A percentile compares a stretch with the other conserved stretches of the same genome.
phyloP scores from a whole-genome alignment of 2,329 filamentous ascomycete genomes.

The Alternaria solani region DNA sequence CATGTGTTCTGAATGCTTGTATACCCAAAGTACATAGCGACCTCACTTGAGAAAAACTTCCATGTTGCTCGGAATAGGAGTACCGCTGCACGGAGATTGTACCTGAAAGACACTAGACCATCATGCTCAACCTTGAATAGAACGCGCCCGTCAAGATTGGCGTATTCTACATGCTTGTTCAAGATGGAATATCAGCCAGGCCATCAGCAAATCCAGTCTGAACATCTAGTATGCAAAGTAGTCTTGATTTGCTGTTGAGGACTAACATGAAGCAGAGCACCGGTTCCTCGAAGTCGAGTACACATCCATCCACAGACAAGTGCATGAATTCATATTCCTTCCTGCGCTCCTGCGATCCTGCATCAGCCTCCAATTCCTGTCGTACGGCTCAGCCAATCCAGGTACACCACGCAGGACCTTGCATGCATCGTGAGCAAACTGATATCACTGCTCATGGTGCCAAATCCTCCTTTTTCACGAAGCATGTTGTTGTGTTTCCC shows the following conservation, averaged over 20 bases:
- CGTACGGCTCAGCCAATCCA: background rate
- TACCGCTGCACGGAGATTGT: background rate
- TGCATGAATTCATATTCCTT: background rate
- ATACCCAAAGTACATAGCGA: background rate
- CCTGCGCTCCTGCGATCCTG: background rate
- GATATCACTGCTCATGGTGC: background rate
- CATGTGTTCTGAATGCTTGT: background rate
- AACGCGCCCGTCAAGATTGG: background rate
- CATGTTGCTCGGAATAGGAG: background rate
- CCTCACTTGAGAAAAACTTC: background rate
- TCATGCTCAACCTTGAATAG: background rate
- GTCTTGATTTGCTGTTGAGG: background rate
- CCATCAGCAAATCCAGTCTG: background rate
- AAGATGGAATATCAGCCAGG: background rate
- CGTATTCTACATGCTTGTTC: background rate
- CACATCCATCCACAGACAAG: background rate
- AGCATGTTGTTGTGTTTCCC: background rate
- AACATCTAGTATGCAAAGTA: background rate
- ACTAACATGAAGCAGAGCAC: background rate
- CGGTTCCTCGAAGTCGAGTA: background rate
- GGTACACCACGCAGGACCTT: background rate
- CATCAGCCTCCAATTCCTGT: background rate
- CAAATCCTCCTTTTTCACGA: background rate
- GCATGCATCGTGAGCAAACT: background rate
- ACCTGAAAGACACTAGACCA: background rate